Base-by-base conservation (phyloP, 169 alveolate species). In the Eimeria sp. region DNA sequence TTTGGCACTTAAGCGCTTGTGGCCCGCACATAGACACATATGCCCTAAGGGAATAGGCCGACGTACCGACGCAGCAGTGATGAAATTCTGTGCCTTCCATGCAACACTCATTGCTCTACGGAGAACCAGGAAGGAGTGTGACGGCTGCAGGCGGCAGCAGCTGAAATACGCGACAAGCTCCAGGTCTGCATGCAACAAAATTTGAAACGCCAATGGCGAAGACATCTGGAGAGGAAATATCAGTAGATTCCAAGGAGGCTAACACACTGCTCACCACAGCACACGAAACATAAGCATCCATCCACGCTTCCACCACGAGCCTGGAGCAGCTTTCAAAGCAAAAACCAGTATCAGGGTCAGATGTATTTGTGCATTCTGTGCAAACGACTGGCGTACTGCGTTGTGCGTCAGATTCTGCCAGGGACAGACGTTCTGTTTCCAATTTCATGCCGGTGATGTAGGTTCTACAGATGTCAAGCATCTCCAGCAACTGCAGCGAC, bases 121-220 rank as follows among this genome's bases (percentile, higher is more conserved):
- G 51, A 97, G 95, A 22, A 96, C 97, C 20, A 97, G 95, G 70
- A 96, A 92, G 30, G 94, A 61, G 84, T 97, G 98, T 22, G 97
- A 88, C 22, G 97, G 97, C n/a, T 97, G 98, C 91, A 97, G 72
- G 54, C 95, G 95, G 80, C 97, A 96, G 95, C 97, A 96, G 58
- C 97, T 90, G 94, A 97, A 96, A 92, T 97, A 97, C 47, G 98
- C 97, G 43, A 96, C 96, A 45, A 97, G 96, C 95, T 97, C 98
- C 61, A 97, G 54, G 89, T 92, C 97, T 83, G 95, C 75, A 22
- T 22, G 88, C 22, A 78, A 22, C 65, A 49, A 9, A 78, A 67
- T 67, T 22, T 25, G 27, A 11, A 40, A 47, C 22, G 63, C 65
- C 67, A 25, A 40, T 1, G 40, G 16, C 40, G 18, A 0, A 18